Conservation (phyloP, 2,329 filamentous ascomycete species). For the Xylaria sp. region DNA sequence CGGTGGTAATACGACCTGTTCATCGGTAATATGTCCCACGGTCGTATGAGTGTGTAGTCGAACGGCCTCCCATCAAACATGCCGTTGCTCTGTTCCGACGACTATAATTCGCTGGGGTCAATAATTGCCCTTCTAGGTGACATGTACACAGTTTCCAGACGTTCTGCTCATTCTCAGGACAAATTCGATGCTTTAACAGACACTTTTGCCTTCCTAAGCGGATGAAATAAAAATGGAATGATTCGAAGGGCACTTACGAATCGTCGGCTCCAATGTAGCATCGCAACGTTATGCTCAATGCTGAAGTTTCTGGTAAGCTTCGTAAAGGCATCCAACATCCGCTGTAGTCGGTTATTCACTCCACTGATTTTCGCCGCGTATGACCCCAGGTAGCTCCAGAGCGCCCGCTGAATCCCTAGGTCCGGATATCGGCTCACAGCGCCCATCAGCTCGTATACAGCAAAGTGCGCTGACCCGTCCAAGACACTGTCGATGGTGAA, state of each 20-base stretch:
- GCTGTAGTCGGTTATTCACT: slow-evolving; percentile 40
- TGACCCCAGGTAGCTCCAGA: slow-evolving; percentile 45
- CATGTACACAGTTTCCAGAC: no score
- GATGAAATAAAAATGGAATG: no score
- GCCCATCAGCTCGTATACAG: slow-evolving; percentile 36
- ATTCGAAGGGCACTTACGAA: slow-evolving; percentile 13
- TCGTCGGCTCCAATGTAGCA: slow-evolving; percentile 43
- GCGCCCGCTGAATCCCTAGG: slow-evolving; percentile 40
- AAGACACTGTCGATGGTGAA: slow-evolving; percentile 42
- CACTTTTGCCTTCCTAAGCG: no score
- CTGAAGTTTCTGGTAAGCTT: slow-evolving; percentile 38
- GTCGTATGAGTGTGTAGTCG: slow-evolving; percentile 46
- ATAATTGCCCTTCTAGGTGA: no score
- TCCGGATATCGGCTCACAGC: slow-evolving; percentile 35
- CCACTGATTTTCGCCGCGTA: slow-evolving; percentile 33
- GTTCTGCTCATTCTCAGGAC: no score
- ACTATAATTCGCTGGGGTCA: background rate
- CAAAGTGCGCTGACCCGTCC: slow-evolving; percentile 43
- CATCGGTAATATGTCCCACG: slow-evolving; percentile 46
- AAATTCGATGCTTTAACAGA: no score
- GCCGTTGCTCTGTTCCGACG: slow-evolving; percentile 42
- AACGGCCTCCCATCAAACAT: slow-evolving; percentile 46
- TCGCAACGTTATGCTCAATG: slow-evolving; percentile 40
- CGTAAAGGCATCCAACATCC: slow-evolving; percentile 41
- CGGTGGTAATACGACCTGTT: slow-evolving; percentile 43